Evolutionary conservation across 2,329 filamentous ascomycete genomes (phyloP).

Genomic region (Onygenales sp.): DNA sequence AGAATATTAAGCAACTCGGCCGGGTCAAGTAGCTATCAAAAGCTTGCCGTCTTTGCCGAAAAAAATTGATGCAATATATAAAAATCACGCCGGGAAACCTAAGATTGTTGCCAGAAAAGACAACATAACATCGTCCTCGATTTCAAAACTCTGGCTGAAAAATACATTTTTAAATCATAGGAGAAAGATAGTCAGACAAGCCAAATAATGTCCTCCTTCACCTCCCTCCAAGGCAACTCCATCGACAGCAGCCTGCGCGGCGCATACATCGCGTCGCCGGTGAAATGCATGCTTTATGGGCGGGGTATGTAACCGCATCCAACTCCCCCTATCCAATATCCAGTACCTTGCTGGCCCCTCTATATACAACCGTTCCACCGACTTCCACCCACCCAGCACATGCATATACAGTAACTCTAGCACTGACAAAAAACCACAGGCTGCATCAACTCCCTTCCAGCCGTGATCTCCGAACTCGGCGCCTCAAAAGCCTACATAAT

Average conservation of each 20-base stretch:
- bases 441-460: slow-evolving; percentile 6
- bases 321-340: neutral
- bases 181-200: too few relatives aligned
- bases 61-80: too few relatives aligned
- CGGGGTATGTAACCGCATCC: slow-evolving; percentile 1
- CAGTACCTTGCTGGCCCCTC: neutral
- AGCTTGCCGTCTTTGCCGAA: too few relatives aligned
- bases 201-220: neutral
- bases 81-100: too few relatives aligned
- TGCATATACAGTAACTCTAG: neutral
- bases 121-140: too few relatives aligned
- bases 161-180: too few relatives aligned
- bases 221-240: neutral
- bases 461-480: slow-evolving; percentile 6
- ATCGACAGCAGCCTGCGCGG: slow-evolving; percentile 7
- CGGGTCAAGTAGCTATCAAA: too few relatives aligned
- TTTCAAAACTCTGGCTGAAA: too few relatives aligned
- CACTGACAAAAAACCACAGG: slow-evolving; percentile 1
- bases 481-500: slow-evolving; percentile 11
- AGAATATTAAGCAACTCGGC: too few relatives aligned
- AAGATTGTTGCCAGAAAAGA: too few relatives aligned
- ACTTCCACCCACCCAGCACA: neutral
- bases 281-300: slow-evolving; percentile 11
- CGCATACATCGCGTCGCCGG: slow-evolving; percentile 6
- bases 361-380: neutral